Evolutionary conservation across 225 moss, liverwort and hornwort species (phyloP).

Genomic region (Asterella californica): DNA sequence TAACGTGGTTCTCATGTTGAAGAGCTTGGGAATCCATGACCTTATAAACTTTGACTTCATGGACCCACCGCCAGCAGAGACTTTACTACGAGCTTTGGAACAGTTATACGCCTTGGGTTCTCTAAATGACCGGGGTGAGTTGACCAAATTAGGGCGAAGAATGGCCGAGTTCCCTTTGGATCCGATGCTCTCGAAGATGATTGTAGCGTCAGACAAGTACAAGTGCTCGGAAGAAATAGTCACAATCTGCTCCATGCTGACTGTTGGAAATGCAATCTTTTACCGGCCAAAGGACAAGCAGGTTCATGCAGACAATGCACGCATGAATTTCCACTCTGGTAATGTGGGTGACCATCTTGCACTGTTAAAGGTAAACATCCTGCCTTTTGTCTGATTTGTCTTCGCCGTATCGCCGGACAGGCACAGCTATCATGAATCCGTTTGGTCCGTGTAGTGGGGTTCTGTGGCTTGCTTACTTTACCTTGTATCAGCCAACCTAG

Average conservation of each 20-base stretch:
- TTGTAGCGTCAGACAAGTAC: constrained; percentile 83
- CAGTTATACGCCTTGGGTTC: constrained; percentile 92
- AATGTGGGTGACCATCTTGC: constrained; percentile 97
- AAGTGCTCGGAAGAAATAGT: constrained; percentile 84
- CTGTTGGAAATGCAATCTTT: constrained; percentile 89
- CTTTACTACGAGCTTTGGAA: constrained; percentile 78
- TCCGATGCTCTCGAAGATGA: constrained; percentile 95
- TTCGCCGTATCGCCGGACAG: too few relatives aligned
- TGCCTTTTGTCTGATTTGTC: background rate
- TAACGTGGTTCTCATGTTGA: constrained; percentile 88
- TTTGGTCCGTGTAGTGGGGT: too few relatives aligned
- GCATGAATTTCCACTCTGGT: constrained; percentile 95
- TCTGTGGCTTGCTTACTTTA: background rate
- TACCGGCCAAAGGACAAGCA: constrained; percentile 98
- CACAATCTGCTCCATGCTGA: constrained; percentile 86
- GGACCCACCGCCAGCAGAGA: constrained; percentile 73
- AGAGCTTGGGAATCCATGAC: constrained; percentile 87
- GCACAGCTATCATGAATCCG: background rate
- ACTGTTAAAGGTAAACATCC: constrained; percentile 54
- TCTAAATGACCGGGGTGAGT: constrained; percentile 81
- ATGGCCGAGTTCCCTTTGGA: constrained; percentile 98
- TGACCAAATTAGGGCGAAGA: constrained; percentile 83
- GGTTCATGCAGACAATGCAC: constrained; percentile 97
- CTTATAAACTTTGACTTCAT: constrained; percentile 79
- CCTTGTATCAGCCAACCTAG: background rate